A percentile compares a stretch with the other conserved stretches of the same genome.
Conservation (phyloP, 257 asterid genomes). For the Cynanchum wilfordii region DNA sequence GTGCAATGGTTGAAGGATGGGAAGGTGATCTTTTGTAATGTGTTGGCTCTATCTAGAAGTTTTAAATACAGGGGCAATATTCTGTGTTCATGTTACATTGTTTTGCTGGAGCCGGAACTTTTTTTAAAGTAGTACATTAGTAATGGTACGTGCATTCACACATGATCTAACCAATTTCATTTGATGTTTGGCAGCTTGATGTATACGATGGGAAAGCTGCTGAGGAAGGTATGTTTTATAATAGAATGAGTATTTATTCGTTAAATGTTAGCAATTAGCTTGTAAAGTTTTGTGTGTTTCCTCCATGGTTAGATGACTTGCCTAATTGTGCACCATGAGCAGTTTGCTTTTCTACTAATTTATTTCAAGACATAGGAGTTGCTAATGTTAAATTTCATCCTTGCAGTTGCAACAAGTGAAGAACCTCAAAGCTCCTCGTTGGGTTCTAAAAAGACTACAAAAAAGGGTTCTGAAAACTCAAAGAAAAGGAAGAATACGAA, state of each 20-base stretch:
- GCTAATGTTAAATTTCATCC: conserved; percentile 16
- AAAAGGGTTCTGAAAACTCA: conserved; percentile 37
- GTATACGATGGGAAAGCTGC: conserved; percentile 78
- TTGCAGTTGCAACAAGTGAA: conserved; percentile 34
- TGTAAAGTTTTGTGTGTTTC: not conserved
- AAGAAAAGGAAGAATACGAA: conserved; percentile 65
- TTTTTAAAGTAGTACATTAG: not conserved
- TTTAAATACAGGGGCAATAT: not conserved
- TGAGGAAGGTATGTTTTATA: conserved; percentile 53
- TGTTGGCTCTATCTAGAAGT: not conserved
- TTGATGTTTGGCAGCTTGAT: conserved; percentile 58
- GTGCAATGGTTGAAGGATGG: not conserved
- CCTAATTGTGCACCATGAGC: not conserved
- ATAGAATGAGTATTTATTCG: not conserved
- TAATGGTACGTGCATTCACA: not conserved
- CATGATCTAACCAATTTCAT: conserved; percentile 24
- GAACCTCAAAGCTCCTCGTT: conserved; percentile 30
- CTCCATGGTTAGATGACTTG: not conserved
- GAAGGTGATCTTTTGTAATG: not conserved
- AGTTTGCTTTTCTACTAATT: not conserved
- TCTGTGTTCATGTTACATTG: not conserved
- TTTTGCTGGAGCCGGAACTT: not conserved
- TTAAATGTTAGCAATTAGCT: not conserved
- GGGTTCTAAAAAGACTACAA: conserved; percentile 32
- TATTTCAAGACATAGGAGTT: not conserved